Evolutionary conservation across 1,284 basidiomycete genomes (phyloP), one percentile per base, ranked within the genome.

Genomic region (Puccinia coronata): DNA sequence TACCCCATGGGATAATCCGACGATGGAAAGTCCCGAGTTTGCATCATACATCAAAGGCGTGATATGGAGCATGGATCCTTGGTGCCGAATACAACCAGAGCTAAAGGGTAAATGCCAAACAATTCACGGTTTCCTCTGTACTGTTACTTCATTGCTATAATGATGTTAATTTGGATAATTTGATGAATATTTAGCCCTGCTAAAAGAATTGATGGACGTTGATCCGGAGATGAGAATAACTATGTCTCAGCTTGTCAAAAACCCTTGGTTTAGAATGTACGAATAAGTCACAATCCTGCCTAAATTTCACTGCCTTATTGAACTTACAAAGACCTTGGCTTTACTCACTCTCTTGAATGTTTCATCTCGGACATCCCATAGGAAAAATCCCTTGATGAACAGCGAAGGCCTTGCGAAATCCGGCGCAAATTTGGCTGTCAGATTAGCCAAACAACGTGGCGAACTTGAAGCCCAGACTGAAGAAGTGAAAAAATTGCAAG

Each of bases 1-100:
- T 85, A 98, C 96, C 0, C 97, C 96, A 0, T 99, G 96, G 96
- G 96, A 98, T 85, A 93, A 97, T 85, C 95, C 96, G 2, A 95
- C 95, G 0, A 85, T 87, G 0, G 88, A 89, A 28, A 94, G 92
- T 82, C 90, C 90, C 1, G 96, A 99, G 86, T 99, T 91, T 86
- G 86, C 87, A 36, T 90, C 91, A 9, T 99, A 93, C 86, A 85
- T 92, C 1, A 89, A 89, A 0, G 95, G 95, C 1, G 88, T 92
- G 76, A 79, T 79, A 39, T 83, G 86, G 75, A 86, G 89, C 11
- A 91, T 93, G 83, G 88, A 89, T 3, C 96, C 96, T 0, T 99
- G 96, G 96, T 90, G 89, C 82, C 88, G 91, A 23, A 90, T 98
- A 73, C 87, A 88, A 23, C 85, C 87, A 0, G 88, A 90, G 72